Conservation (phyloP, 1,284 basidiomycete species). For the Austroboletus novae-zelandiae region DNA sequence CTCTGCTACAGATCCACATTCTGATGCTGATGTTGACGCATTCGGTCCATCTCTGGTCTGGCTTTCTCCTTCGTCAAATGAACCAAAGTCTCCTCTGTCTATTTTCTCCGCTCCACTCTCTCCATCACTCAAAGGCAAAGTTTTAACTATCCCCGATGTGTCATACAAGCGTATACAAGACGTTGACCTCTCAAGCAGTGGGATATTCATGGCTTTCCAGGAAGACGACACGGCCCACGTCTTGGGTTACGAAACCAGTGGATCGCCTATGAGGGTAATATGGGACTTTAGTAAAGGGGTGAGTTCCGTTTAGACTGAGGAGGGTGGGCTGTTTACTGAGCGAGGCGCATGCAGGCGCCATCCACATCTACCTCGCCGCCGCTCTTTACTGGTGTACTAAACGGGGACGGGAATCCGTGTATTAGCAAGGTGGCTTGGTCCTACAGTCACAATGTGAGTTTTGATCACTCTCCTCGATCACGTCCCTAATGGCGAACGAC, state of each 20-base stretch:
- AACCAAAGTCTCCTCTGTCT: slow-evolving; percentile 15
- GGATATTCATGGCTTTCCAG: slow-evolving; percentile 52
- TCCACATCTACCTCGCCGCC: slow-evolving; percentile 45
- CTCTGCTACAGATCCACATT: slow-evolving; percentile 11
- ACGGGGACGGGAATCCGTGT: slow-evolving; percentile 56
- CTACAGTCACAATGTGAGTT: slow-evolving; percentile 51
- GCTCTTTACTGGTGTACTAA: slow-evolving; percentile 60
- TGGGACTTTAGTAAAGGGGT: slow-evolving; percentile 64
- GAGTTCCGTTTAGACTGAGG: slow-evolving; percentile 21
- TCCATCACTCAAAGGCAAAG: slow-evolving; percentile 52
- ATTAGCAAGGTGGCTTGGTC: slow-evolving; percentile 79
- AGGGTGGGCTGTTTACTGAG: slow-evolving; percentile 1
- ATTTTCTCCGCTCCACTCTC: slow-evolving; percentile 54
- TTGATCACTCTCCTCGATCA: slow-evolving; percentile 1
- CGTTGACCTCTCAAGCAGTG: slow-evolving; percentile 47
- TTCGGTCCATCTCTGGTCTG: slow-evolving; percentile 53
- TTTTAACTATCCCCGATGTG: slow-evolving; percentile 40
- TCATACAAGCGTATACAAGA: slow-evolving; percentile 54
- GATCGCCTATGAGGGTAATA: slow-evolving; percentile 44
- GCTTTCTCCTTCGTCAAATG: slow-evolving; percentile 50
- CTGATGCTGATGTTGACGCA: background rate
- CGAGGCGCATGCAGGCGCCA: slow-evolving; percentile 30
- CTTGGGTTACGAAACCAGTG: slow-evolving; percentile 41
- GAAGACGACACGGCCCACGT: slow-evolving; percentile 56
- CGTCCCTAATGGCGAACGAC: background rate